phyloP scores from a whole-genome alignment of 176 grass and related monocot genomes.

The Oryza coarctata region DNA sequence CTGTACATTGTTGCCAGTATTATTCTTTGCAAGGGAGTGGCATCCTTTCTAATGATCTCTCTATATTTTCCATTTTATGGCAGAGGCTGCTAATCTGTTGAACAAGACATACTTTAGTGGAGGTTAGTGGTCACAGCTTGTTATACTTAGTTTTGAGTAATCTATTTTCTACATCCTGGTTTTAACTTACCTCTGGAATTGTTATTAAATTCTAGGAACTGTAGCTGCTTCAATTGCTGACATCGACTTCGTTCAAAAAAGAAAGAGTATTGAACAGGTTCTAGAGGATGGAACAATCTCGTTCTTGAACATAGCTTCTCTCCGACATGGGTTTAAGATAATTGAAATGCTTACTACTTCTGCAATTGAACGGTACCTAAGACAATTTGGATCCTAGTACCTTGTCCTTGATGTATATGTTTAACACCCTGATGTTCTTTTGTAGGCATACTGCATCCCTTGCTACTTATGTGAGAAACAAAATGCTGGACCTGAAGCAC shows the following conservation, averaged over 20 bases:
- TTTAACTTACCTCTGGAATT: conserved; percentile 30
- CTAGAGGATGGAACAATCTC: conserved; percentile 92
- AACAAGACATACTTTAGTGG: conserved; percentile 92
- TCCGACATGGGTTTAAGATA: conserved; percentile 84
- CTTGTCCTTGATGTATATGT: background rate
- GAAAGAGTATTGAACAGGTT: conserved; percentile 71
- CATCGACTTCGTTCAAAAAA: conserved; percentile 80
- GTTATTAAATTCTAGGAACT: conserved; percentile 57
- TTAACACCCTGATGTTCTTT: conserved; percentile 27
- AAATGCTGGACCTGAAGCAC: conserved; percentile 82
- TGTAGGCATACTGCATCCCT: conserved; percentile 77
- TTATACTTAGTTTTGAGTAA: conserved; percentile 7
- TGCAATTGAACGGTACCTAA: conserved; percentile 63
- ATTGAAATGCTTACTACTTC: conserved; percentile 60
- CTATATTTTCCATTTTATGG: conserved; percentile 38
- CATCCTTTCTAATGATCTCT: conserved; percentile 29
- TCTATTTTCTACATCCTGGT: background rate
- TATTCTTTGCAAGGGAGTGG: background rate
- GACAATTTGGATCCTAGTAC: conserved; percentile 17
- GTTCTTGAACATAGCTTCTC: conserved; percentile 87
- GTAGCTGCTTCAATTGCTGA: conserved; percentile 92
- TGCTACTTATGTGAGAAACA: conserved; percentile 66
- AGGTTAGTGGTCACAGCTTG: conserved; percentile 45
- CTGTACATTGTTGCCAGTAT: background rate
- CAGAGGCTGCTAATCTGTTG: conserved; percentile 80